Base-by-base conservation (phyloP, 1,284 basidiomycete species). In the Phellinidium pouzarii region DNA sequence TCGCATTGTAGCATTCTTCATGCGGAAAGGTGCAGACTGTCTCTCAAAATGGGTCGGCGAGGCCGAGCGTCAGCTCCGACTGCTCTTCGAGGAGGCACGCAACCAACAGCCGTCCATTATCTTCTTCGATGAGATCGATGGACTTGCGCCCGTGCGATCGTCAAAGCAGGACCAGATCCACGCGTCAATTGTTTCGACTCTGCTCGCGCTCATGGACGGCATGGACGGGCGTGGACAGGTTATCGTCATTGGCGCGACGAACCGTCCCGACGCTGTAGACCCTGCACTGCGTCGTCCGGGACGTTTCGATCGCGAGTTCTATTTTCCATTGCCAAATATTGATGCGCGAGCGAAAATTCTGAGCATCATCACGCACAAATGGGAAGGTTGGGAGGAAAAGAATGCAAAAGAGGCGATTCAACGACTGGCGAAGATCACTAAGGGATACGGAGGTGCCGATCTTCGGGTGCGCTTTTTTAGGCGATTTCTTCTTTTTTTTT, bases 41-140 rank as follows among this genome's bases (percentile, higher is more conserved):
- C 77, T 99, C 23, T 96, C 93, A 5, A 99, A 99, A 71, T 99
- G 96, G 96, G 95, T 99, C 9, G 96, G 96, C 54, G 96, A 99
- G 70, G 96, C 96, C 1, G 96, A 99, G 65, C 83, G 96, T 3
- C 96, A 99, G 67, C 77, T 99, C 4, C 83, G 96, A 1, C 77
- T 99, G 49, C 76, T 99, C 7, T 99, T 99, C 66, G 95, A 99
- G 60, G 96, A 99, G 71, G 96, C 96, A 1, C 80, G 86, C 42
- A 86, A 86, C 52, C 87, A 84, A 49, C 95, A 99, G 64, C 96
- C 96, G 0, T 91, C 86, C 59, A 99, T 95, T 65, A 94, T 95
- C 62, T 95, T 95, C 71, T 95, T 95, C 63, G 93, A 99, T 65
- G 96, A 99, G 71, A 99, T 99, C 60, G 96, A 99, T 64, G 95